Percentiles rank a stretch among this genome's conserved stretches.
Conservation (phyloP, 768 basidiomycete species). For the Fibroporia radiculosa region DNA sequence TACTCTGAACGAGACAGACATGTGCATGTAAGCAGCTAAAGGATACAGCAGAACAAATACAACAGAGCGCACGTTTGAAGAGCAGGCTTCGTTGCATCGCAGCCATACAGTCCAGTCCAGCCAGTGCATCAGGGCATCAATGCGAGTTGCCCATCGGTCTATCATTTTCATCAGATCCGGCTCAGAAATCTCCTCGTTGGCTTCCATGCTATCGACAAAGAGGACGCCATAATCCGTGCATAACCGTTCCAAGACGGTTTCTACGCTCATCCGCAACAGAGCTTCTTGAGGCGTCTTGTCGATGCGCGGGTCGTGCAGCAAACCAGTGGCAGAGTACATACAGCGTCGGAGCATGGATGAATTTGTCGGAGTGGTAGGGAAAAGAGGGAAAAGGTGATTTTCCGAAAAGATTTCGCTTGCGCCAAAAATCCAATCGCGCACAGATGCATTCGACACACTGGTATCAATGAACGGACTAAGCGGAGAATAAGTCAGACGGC, state of each 20-base stretch:
- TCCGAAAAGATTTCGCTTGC: neutral
- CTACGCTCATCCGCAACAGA: neutral
- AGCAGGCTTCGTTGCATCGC: slow-evolving; percentile 1
- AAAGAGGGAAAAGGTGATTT: neutral
- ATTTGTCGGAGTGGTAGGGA: neutral
- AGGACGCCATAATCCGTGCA: slow-evolving; percentile 1
- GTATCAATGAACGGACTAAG: slow-evolving; percentile 3
- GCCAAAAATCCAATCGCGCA: neutral
- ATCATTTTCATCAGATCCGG: neutral
- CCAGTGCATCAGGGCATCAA: slow-evolving; percentile 1
- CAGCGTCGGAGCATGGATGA: neutral
- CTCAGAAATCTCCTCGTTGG: neutral
- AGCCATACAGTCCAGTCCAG: slow-evolving; percentile 4
- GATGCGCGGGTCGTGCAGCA: neutral
- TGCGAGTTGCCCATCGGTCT: neutral
- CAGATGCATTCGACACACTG: neutral
- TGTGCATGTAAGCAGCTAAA: neutral
- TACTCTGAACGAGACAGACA: slow-evolving; percentile 1
- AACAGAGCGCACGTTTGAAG: slow-evolving; percentile 1
- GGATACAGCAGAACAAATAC: neutral
- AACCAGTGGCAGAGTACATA: neutral
- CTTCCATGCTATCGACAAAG: slow-evolving; percentile 5
- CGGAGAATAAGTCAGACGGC: slow-evolving; percentile 1
- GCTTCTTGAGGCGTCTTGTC: neutral
- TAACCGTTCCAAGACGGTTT: neutral